Percentiles rank a stretch among this genome's conserved stretches.
Evolutionary conservation across 2,329 filamentous ascomycete species (phyloP).

Genomic region (Apiospora saccharicola): DNA sequence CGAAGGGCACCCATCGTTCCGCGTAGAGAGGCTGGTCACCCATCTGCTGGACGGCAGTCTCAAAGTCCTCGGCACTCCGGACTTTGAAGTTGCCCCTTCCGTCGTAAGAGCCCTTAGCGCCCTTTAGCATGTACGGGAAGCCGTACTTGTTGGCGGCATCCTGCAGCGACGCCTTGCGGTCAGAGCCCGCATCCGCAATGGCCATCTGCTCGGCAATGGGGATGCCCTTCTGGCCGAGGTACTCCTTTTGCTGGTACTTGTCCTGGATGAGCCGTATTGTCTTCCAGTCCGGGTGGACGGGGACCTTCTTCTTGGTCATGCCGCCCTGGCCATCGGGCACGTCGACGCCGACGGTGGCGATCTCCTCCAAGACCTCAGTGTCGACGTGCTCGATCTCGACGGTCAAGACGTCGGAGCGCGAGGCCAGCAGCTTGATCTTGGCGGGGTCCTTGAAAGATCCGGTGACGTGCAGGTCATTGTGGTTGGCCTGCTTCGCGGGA

Average conservation of each 20-base stretch:
- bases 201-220: conserved; percentile 76
- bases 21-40: conserved; percentile 80
- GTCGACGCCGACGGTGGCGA: conserved; percentile 70
- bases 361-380: conserved; percentile 86
- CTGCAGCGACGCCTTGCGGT: conserved; percentile 66
- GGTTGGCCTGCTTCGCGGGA: conserved; percentile 86
- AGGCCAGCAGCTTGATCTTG: conserved; percentile 81
- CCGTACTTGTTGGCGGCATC: conserved; percentile 71
- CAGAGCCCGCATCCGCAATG: conserved; percentile 59
- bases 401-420: conserved; percentile 80
- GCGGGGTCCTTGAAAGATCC: conserved; percentile 88
- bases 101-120: conserved; percentile 89
- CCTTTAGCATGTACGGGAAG: conserved; percentile 92
- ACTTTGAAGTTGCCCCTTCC: conserved; percentile 75
- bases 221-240: conserved; percentile 72
- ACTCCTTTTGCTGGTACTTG: conserved; percentile 89
- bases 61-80: conserved; percentile 53
- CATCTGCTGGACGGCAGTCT: conserved; percentile 73
- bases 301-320: conserved; percentile 55
- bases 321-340: conserved; percentile 51
- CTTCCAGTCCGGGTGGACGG: conserved; percentile 82
- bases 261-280: conserved; percentile 91
- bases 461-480: conserved; percentile 75
- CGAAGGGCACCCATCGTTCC: conserved; percentile 88
- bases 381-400: conserved; percentile 97